Conservation (phyloP, 2,329 filamentous ascomycete species). For the Xylariales sp. region DNA sequence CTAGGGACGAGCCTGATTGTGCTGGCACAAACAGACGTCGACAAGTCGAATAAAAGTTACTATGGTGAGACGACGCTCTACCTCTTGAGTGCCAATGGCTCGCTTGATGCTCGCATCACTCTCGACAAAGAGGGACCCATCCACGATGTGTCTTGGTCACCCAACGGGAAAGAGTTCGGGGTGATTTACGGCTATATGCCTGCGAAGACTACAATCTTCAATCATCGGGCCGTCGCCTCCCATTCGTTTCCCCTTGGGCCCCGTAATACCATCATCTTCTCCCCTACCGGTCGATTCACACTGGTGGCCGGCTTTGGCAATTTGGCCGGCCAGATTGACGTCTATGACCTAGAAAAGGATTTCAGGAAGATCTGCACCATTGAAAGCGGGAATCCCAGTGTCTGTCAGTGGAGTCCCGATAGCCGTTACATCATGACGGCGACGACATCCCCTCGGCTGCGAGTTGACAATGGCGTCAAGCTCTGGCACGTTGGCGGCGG, state of each 20-base stretch:
- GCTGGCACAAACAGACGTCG: conserved; percentile 95
- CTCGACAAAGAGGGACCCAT: conserved; percentile 98
- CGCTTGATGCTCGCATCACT: conserved; percentile 90
- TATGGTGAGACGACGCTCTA: conserved; percentile 99
- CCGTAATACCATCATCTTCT: conserved; percentile 95
- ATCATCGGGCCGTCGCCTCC: conserved; percentile 82
- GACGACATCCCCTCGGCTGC: conserved; percentile 93
- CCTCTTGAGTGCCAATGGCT: conserved; percentile 88
- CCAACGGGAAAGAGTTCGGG: conserved; percentile 96
- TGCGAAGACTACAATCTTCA: conserved; percentile 99
- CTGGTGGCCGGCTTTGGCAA: conserved; percentile 97
- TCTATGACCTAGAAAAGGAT: conserved; percentile 96
- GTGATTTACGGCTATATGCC: conserved; percentile 99
- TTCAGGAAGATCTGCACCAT: conserved; percentile 93
- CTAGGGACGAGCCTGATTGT: conserved; percentile 92
- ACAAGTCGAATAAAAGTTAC: conserved; percentile 98
- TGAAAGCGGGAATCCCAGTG: conserved; percentile 93
- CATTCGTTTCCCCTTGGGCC: conserved; percentile 89
- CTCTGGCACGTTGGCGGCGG: conserved; percentile 91
- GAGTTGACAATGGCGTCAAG: conserved; percentile 96
- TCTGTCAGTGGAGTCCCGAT: conserved; percentile 97
- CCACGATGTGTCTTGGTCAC: conserved; percentile 98
- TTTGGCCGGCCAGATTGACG: conserved; percentile 95
- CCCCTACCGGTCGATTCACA: conserved; percentile 91
- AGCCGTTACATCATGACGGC: conserved; percentile 95